Evolutionary conservation across 495 filamentous ascomycete genomes (phyloP).

Genomic region (Hypomontagnella monticulosa): DNA sequence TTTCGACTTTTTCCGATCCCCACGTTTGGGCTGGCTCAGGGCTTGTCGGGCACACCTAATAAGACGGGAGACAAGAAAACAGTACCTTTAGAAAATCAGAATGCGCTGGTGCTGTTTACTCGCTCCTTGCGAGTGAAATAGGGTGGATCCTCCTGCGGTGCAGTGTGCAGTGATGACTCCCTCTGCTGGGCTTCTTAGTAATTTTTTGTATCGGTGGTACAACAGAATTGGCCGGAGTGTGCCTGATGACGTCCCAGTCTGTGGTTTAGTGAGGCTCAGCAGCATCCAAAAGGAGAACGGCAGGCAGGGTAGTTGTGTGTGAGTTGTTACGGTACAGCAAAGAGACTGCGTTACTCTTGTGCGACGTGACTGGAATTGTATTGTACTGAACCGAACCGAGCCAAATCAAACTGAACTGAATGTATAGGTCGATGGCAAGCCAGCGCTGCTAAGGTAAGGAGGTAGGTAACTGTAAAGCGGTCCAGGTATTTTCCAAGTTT

Average conservation of each 20-base stretch:
- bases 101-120: slow-evolving; percentile 15
- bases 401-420: too few relatives aligned
- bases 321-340: slow-evolving; percentile 34
- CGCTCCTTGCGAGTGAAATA: slow-evolving; percentile 28
- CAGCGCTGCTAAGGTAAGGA: too few relatives aligned
- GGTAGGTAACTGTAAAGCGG: too few relatives aligned
- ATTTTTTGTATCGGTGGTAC: slow-evolving; percentile 37
- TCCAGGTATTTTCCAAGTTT: too few relatives aligned
- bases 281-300: slow-evolving; percentile 14
- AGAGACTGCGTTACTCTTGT: slow-evolving; percentile 30
- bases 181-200: slow-evolving; percentile 38
- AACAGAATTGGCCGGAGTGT: slow-evolving; percentile 29
- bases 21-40: slow-evolving; percentile 30
- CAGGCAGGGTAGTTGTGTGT: slow-evolving; percentile 17
- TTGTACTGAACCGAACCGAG: not conserved
- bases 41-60: slow-evolving; percentile 27
- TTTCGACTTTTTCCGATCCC: slow-evolving; percentile 13
- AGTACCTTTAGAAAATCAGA: not conserved
- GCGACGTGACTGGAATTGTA: slow-evolving; percentile 41
- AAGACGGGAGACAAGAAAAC: not conserved
- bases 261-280: slow-evolving; percentile 46
- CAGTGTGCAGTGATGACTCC: slow-evolving; percentile 41
- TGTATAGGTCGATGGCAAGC: too few relatives aligned
- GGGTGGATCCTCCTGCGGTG: slow-evolving; percentile 41
- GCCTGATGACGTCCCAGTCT: slow-evolving; percentile 37